Evolutionary conservation across 2,329 filamentous ascomycete genomes (phyloP).

Genomic region (Colletotrichum somersetense): DNA sequence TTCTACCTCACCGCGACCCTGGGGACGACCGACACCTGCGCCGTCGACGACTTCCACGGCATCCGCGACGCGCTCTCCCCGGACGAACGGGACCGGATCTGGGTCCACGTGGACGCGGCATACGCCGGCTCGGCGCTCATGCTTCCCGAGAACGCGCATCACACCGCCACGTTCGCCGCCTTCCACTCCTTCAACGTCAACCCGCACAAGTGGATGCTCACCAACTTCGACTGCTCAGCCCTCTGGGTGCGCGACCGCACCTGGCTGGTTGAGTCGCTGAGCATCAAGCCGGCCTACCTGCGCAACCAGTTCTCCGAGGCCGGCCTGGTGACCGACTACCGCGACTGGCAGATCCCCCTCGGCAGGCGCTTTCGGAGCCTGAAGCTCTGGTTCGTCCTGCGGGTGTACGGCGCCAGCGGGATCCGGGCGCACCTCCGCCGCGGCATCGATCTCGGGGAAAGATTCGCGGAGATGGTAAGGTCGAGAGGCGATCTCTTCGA

Average conservation of each 20-base stretch:
- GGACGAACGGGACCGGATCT: constrained; percentile 67
- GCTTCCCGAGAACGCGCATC: constrained; percentile 82
- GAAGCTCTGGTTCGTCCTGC: constrained; percentile 95
- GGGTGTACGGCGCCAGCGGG: constrained; percentile 83
- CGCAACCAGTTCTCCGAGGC: constrained; percentile 83
- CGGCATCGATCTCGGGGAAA: constrained; percentile 76
- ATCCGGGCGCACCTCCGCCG: constrained; percentile 79
- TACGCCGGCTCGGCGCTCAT: constrained; percentile 90
- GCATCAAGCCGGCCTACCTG: constrained; percentile 84
- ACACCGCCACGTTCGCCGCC: constrained; percentile 69
- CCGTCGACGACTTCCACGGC: constrained; percentile 82
- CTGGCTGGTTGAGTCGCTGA: constrained; percentile 84
- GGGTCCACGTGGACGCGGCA: constrained; percentile 95
- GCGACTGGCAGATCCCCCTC: constrained; percentile 97
- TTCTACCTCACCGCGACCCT: constrained; percentile 89
- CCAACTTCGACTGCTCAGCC: constrained; percentile 89
- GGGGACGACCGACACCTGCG: constrained; percentile 90
- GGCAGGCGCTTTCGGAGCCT: constrained; percentile 88
- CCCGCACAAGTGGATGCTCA: constrained; percentile 97
- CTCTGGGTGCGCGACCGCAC: constrained; percentile 82
- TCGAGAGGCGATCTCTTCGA: constrained; percentile 77
- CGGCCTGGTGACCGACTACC: constrained; percentile 91
- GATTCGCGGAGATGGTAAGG: constrained; percentile 73
- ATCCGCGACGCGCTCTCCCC: constrained; percentile 65
- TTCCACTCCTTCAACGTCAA: constrained; percentile 96